Base-by-base conservation (phyloP, 805 yeast genomes). In the Tetrapisispora arboricola region DNA sequence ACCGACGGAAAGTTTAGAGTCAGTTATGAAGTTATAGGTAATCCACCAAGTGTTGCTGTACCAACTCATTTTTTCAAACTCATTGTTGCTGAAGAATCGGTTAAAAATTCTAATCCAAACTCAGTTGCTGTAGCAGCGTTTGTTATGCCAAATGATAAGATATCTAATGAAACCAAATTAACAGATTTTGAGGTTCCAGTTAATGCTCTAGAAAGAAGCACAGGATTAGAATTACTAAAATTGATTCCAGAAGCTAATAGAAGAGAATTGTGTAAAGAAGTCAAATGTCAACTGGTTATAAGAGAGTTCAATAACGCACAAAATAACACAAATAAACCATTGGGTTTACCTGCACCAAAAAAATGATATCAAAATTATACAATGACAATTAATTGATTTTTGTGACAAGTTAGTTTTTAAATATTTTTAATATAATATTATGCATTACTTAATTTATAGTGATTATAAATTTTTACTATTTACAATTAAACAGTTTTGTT, bases 61-160 rank as follows among this genome's bases (percentile, higher is more conserved):
- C 98, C 98, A 20, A 92, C 98, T 0, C 98, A 92, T 61, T 92
- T 92, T 57, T 92, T 80, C 73, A 92, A 92, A 65, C 65, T 92
- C 44, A 67, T 92, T 41, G 84, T 92, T 36, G 96, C 92, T 8
- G 97, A 92, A 60, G 62, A 66, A 15, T 71, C 76, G 4, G 58
- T 52, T 4, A 64, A 58, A 28, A 53, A 61, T 40, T 61, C 70
- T 12, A 45, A 33, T 11, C 35, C 42, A 16, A 61, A 59, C 27
- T 54, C 50, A 2, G 65, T 85, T 11, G 76, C 90, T 3, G 85
- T 86, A 8, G 97, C 83, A 1, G 96, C 97, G 0, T 92, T 92
- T 66, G 96, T 92, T 12, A 61, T 92, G 50, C 98, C 98, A 21
- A 92, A 92, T 58, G 86, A 73, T n/a, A 67, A 60, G 7, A 88